Base-by-base conservation (phyloP, 2,329 filamentous ascomycete genomes). In the Fusarium subtropicale region DNA sequence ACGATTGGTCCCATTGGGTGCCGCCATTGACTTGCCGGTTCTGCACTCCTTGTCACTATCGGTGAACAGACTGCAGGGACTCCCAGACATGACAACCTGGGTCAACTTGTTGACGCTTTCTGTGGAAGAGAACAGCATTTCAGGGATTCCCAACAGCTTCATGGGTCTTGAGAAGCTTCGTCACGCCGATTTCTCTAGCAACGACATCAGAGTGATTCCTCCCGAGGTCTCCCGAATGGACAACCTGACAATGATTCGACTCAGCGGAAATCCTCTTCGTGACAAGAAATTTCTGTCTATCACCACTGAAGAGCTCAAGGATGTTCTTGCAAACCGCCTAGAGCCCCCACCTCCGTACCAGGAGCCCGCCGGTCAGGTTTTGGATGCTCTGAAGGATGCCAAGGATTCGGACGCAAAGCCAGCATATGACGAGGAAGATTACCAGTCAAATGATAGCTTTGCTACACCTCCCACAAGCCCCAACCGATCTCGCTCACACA, bases 181-280 rank as follows among this genome's bases (percentile, higher is more conserved):
- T 51, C 91, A 90, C 58, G 92, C 91, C 31, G 93, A 97, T 77
- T 91, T 98, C 69, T 92, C 92, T 1, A 90, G 91, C 71, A 99
- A 99, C 75, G 89, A 96, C 68, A 88, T 99, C 48, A 88, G 88
- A 3, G 83, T 87, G 15, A 79, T 99, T 10, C 92, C 96, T 31
- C 86, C 92, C 0, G 90, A 89, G 68, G 88, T 98, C 60, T 91
- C 91, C 7, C 82, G 88, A 28, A 97, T 98, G 93, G 88, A 93
- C 8, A 89, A 81, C 45, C 81, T 99, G 12, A 86, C 89, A 22
- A 90, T 90, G 76, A 86, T 98, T 42, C 89, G 90, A 7, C 83
- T 99, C 33, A 90, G 90, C 44, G 94, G 93, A n/a, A 99, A 99
- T 74, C 96, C 96, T 1, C 82, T 99, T 16, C 87, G 92, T 16